Percentiles rank a stretch among this genome's conserved stretches.
phyloP scores from a whole-genome alignment of 164 flowering plant genomes.

The Chimonanthus praecox region DNA sequence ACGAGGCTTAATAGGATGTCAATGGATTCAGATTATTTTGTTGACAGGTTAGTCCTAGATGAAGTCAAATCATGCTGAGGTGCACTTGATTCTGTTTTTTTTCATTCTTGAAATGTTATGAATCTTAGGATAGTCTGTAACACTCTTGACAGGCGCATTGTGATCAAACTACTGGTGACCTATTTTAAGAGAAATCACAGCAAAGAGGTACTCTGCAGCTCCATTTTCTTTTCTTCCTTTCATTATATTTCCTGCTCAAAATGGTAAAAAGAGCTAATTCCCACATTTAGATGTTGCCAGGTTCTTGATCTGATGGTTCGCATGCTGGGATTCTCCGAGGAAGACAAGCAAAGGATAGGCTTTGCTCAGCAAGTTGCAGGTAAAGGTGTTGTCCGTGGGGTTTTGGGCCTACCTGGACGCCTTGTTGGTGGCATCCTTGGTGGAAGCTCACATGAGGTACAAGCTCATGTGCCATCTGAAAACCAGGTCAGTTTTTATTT shows the following conservation, averaged over 20 bases:
- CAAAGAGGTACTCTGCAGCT: slow-evolving; percentile 65
- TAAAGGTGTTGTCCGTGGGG: slow-evolving; percentile 97
- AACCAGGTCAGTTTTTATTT: slow-evolving; percentile 47
- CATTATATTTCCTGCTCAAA: background rate
- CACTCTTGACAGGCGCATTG: slow-evolving; percentile 79
- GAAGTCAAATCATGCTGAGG: background rate
- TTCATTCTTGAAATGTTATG: background rate
- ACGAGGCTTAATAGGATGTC: slow-evolving; percentile 96
- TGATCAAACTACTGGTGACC: slow-evolving; percentile 88
- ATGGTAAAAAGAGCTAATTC: slow-evolving; percentile 2
- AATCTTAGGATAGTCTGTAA: background rate
- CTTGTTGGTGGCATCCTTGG: slow-evolving; percentile 95
- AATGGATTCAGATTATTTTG: slow-evolving; percentile 86
- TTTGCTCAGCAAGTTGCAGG: slow-evolving; percentile 85
- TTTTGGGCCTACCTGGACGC: slow-evolving; percentile 92
- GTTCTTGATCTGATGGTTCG: slow-evolving; percentile 97
- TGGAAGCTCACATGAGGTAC: slow-evolving; percentile 50
- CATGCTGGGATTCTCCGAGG: slow-evolving; percentile 94
- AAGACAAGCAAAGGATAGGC: slow-evolving; percentile 93
- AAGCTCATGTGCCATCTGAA: slow-evolving; percentile 50
- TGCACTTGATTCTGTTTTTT: background rate
- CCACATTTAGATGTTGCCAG: slow-evolving; percentile 28
- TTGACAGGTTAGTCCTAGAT: slow-evolving; percentile 69
- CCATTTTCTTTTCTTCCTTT: slow-evolving; percentile 1
- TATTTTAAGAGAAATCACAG: slow-evolving; percentile 96